These are phyloP conservation scores for Hortiboletus flavorubellus DNA, from an alignment of 768 basidiomycete species.

Conservation along the genomic window DNA sequence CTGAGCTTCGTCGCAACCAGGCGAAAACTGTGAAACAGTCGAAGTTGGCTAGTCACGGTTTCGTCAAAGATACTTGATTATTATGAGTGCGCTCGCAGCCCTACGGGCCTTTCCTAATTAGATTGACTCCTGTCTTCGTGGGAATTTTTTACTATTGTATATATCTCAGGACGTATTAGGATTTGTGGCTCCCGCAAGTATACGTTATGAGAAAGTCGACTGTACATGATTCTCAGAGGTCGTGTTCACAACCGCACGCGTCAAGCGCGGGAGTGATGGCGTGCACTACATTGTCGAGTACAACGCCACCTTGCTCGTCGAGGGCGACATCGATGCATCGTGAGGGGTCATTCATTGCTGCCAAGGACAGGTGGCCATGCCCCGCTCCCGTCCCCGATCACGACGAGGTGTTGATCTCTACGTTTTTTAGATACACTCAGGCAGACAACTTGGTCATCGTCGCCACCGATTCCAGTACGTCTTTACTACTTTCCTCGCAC, in stretches of 20 bases:
- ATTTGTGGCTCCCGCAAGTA: no score
- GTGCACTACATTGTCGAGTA: conserved; percentile 83
- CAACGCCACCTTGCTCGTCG: conserved; percentile 73
- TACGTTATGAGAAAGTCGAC: no score
- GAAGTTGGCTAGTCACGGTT: no score
- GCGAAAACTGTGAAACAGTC: no score
- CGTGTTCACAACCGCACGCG: conserved; percentile 51
- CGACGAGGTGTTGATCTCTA: neutral
- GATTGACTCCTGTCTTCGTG: no score
- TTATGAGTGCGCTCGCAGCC: no score
- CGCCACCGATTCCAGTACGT: conserved; percentile 86
- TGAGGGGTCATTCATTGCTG: conserved; percentile 24
- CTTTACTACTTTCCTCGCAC: neutral
- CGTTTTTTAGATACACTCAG: conserved; percentile 63
- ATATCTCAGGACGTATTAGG: no score
- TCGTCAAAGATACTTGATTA: no score
- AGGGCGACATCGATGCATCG: conserved; percentile 81
- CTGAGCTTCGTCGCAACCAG: no score
- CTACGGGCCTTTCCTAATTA: no score
- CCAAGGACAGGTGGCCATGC: neutral
- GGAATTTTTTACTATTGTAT: no score
- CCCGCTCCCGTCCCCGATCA: neutral
- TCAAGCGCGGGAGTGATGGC: conserved; percentile 61
- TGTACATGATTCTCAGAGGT: neutral
- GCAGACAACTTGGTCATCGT: conserved; percentile 89